Base-by-base conservation (phyloP, 805 yeast species). In the Ogataea neopini region DNA sequence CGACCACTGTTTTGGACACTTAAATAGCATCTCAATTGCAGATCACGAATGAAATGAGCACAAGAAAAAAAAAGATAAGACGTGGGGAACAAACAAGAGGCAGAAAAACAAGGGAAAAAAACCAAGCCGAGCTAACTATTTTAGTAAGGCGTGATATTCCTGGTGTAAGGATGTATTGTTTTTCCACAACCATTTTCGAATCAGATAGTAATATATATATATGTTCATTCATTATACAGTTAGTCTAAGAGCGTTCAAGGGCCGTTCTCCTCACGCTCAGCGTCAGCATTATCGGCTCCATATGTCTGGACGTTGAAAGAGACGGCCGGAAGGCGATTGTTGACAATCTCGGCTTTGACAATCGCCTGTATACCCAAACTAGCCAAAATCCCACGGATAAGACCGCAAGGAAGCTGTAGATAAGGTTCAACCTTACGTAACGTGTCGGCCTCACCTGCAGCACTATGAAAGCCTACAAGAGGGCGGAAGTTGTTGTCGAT, bases 391-490 rank as follows among this genome's bases (percentile, higher is more conserved):
- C 96, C 96, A 49, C 88, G 71, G 11, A 88, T 83, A 3, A 88
- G 66, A 0, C 96, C 96, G 57, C 86, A 76, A 0, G 94, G 88
- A 47, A 84, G 81, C 81, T 85, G 83, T 40, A 86, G 61, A 54
- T 79, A 83, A 8, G 72, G 67, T 47, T 70, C 70, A 1, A 77
- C 69, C 53, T 74, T 77, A 33, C 62, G 53, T 10, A 73, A 47
- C 0, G 83, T 74, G 48, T 76, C 81, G 11, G 70, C 58, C 15
- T 60, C 59, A 3, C 80, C 80, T 13, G 53, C 49, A 13, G 74
- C 62, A 37, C 77, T 74, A 54, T 72, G 67, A 75, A 85, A 76
- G 40, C 76, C 70, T 29, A 68, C 57, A 35, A 87, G 75, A 43
- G 78, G 71, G 45, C 74, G 74, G 69, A 84, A 85, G 45, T 69